Percentiles rank a stretch among this genome's conserved stretches.
These are phyloP conservation scores for Fusarium lateritium DNA, from an alignment of 2,329 filamentous ascomycete genomes.

Conservation along the genomic window DNA sequence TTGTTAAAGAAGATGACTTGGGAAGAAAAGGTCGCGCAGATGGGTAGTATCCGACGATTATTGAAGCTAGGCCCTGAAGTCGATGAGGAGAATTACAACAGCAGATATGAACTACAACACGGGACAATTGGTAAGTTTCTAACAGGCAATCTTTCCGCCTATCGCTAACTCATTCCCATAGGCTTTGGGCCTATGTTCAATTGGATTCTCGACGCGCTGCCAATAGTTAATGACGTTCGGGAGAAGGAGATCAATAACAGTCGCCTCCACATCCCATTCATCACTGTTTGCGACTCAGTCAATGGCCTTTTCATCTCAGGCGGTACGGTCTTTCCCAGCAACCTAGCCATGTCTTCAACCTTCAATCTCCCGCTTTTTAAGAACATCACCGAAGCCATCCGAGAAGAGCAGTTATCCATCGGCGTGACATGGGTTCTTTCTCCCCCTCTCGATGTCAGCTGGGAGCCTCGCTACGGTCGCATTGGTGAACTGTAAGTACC, in stretches of 20 bases:
- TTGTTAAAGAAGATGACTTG: slow-evolving; percentile 39
- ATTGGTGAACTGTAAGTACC: slow-evolving; percentile 42
- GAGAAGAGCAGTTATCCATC: slow-evolving; percentile 52
- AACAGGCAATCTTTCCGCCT: neutral
- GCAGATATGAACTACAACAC: slow-evolving; percentile 32
- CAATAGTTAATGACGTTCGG: slow-evolving; percentile 46
- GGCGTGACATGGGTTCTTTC: slow-evolving; percentile 54
- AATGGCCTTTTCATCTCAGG: slow-evolving; percentile 51
- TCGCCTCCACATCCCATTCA: slow-evolving; percentile 39
- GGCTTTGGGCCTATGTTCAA: slow-evolving; percentile 51
- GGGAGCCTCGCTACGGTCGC: slow-evolving; percentile 50
- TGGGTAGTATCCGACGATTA: slow-evolving; percentile 38
- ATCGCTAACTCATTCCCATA: slow-evolving; percentile 12
- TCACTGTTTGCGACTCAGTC: slow-evolving; percentile 44
- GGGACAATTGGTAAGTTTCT: slow-evolving; percentile 38
- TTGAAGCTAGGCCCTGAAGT: slow-evolving; percentile 24
- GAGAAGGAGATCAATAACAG: slow-evolving; percentile 32
- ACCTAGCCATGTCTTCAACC: slow-evolving; percentile 50
- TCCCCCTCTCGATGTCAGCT: slow-evolving; percentile 52
- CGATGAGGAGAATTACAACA: slow-evolving; percentile 38
- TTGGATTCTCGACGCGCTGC: slow-evolving; percentile 48
- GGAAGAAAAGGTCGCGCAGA: slow-evolving; percentile 42
- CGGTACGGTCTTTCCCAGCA: slow-evolving; percentile 53
- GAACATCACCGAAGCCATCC: slow-evolving; percentile 46
- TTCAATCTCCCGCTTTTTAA: slow-evolving; percentile 52